A percentile compares a stretch with the other conserved stretches of the same genome.
phyloP scores from a whole-genome alignment of 495 filamentous ascomycete genomes.

The Hapsidospora chrysogenum region DNA sequence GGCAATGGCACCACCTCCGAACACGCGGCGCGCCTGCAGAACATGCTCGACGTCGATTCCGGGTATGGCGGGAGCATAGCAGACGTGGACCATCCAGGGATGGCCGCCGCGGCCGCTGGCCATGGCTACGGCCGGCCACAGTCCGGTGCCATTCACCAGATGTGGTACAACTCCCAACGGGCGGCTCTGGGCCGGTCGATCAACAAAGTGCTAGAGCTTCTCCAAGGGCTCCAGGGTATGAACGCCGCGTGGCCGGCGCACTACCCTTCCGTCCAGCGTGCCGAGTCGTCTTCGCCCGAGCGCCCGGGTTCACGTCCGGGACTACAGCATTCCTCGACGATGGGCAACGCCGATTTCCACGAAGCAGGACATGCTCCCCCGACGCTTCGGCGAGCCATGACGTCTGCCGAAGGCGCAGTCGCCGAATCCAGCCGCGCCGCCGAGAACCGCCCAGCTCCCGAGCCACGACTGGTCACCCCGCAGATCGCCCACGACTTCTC shows the following conservation, averaged over 20 bases:
- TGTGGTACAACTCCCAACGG: slow-evolving; percentile 76
- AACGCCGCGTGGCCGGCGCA: slow-evolving; percentile 87
- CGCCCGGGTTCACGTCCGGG: slow-evolving; percentile 24
- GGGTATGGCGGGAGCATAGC: slow-evolving; percentile 71
- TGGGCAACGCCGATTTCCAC: slow-evolving; percentile 12
- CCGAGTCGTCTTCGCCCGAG: slow-evolving; percentile 16
- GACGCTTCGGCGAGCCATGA: slow-evolving; percentile 57
- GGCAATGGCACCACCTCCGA: slow-evolving; percentile 68
- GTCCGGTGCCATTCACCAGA: slow-evolving; percentile 28
- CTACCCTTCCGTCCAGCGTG: slow-evolving; percentile 71
- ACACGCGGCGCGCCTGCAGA: slow-evolving; percentile 46
- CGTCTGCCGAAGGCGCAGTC: slow-evolving; percentile 43
- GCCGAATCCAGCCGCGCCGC: slow-evolving; percentile 59
- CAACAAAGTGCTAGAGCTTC: slow-evolving; percentile 61
- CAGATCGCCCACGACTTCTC: slow-evolving; percentile 94
- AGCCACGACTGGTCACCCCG: slow-evolving; percentile 68
- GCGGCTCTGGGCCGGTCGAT: slow-evolving; percentile 73
- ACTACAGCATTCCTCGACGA: slow-evolving; percentile 35
- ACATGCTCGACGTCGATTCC: slow-evolving; percentile 66
- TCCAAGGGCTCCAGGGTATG: slow-evolving; percentile 65
- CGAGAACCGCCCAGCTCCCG: slow-evolving; percentile 35
- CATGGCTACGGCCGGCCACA: slow-evolving; percentile 24
- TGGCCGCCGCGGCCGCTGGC: slow-evolving; percentile 9
- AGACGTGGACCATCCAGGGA: slow-evolving; percentile 29
- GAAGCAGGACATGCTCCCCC: slow-evolving; percentile 11